Evolutionary conservation across 345 rosid genomes (phyloP).

Genomic region (Lagerstroemia speciosa): DNA sequence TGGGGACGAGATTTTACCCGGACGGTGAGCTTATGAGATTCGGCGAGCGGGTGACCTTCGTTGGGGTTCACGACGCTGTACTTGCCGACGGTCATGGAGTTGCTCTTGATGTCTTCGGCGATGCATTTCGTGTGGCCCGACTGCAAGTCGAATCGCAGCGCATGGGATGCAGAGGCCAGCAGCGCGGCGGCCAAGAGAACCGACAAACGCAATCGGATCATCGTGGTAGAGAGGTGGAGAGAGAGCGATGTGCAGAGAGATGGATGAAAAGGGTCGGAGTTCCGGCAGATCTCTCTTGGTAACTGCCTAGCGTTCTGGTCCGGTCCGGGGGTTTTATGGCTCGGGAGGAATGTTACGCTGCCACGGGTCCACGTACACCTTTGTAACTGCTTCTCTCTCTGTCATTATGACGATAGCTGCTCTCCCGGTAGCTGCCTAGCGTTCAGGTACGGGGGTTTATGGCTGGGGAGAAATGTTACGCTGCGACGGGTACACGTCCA

Average conservation of each 20-base stretch:
- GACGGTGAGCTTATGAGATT: conserved; percentile 61
- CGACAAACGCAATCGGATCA: neutral
- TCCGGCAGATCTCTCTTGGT: too few species aligned
- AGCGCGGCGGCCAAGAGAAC: neutral
- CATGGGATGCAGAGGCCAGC: conserved; percentile 22
- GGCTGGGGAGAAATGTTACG: too few species aligned
- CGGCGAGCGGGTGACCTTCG: conserved; percentile 63
- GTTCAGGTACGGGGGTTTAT: too few species aligned
- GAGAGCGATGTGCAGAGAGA: neutral
- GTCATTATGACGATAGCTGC: too few species aligned
- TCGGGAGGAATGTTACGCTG: too few species aligned
- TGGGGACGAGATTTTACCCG: conserved; percentile 27
- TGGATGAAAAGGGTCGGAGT: neutral
- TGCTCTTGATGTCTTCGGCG: conserved; percentile 75
- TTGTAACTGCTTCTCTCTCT: too few species aligned
- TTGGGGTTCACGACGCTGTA: conserved; percentile 61
- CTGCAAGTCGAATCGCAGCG: conserved; percentile 65
- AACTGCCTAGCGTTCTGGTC: too few species aligned
- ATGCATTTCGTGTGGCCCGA: conserved; percentile 85
- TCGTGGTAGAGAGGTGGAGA: conserved; percentile 4
- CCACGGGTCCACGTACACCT: too few species aligned
- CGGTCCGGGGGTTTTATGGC: too few species aligned
- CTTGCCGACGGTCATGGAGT: conserved; percentile 84
- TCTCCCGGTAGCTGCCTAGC: too few species aligned
- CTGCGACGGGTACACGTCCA: too few species aligned